Evolutionary conservation across 139 green algal genomes (phyloP), one percentile per base, ranked within the genome.

Genomic region (Chlamydomonas sp.): DNA sequence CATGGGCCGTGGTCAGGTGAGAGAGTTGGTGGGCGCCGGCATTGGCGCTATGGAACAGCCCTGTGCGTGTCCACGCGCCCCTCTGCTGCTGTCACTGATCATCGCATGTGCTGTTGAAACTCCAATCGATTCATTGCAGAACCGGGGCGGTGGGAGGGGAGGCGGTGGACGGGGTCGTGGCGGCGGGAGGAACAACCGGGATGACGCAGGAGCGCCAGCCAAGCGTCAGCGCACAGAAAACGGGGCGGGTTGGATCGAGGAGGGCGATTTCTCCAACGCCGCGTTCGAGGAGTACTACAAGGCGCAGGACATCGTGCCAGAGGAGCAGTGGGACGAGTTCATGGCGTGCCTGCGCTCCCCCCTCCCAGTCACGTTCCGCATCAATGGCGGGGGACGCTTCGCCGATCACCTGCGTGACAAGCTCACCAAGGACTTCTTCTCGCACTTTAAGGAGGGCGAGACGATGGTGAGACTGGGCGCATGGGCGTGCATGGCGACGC

Each of bases 331-430:
- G 90, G 83, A 92, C 1, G 78, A 54, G 0, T 99, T 99, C 73
- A 67, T 99, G 36, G 65, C 43, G 0, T 69, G 65, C 8, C 79
- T 99, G 34, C 74, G 81, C 34, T 83, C 48, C 31, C 87, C 82
- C 35, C 82, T 99, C 72, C 95, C 95, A 20, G 88, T 90, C 33
- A 97, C 91, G 2, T 99, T 99, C 79, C 85, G 95, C 65, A 98
- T 99, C 78, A 99, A 99, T 75, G 95, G 93, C 71, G 84, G 66
- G 35, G 90, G 90, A 35, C 77, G 82, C 34, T 95, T 92, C 82
- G 91, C 92, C 0, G 76, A 85, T 35, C 74, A 84, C 38, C 78
- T 97, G 67, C 70, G 81, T 10, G 75, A 87, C 50, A 87, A 84
- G 71, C 72, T 96, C 67, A 69, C 91, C 71, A 64, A 34, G 1